phyloP scores from a whole-genome alignment of 2,329 filamentous ascomycete genomes.

The Penicillium sp. region DNA sequence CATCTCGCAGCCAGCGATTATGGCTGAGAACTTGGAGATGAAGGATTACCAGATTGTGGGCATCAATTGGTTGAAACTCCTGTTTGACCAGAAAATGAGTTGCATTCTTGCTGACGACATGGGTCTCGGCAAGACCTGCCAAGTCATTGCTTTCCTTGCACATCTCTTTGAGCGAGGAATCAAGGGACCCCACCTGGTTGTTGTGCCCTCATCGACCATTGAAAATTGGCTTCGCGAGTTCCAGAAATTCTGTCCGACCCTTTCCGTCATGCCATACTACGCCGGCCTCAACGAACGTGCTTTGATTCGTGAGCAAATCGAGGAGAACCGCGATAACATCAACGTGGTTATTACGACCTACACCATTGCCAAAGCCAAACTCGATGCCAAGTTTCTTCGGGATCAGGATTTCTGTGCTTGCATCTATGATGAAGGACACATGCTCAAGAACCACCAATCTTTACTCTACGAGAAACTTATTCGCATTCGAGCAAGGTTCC shows the following conservation, averaged over 20 bases:
- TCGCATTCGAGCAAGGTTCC: constrained; percentile 74
- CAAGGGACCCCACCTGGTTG: constrained; percentile 73
- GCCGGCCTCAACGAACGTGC: constrained; percentile 66
- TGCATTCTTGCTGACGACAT: constrained; percentile 97
- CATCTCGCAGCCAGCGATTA: constrained; percentile 68
- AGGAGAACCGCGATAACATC: constrained; percentile 62
- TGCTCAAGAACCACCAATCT: constrained; percentile 83
- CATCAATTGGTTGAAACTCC: constrained; percentile 85
- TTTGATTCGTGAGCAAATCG: constrained; percentile 64
- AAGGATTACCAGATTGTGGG: constrained; percentile 94
- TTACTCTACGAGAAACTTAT: constrained; percentile 76
- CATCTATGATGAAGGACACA: constrained; percentile 93
- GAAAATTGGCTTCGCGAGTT: constrained; percentile 97
- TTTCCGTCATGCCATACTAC: constrained; percentile 71
- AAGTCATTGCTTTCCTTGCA: constrained; percentile 88
- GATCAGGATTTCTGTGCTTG: constrained; percentile 57
- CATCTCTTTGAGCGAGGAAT: constrained; percentile 69
- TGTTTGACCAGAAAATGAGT: constrained; percentile 75
- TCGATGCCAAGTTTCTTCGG: constrained; percentile 63
- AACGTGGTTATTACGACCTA: constrained; percentile 72
- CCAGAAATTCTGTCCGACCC: constrained; percentile 72
- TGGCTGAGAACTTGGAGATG: constrained; percentile 72
- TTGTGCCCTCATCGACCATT: constrained; percentile 88
- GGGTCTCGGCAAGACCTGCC: constrained; percentile 92
- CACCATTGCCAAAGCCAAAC: constrained; percentile 60